These are phyloP conservation scores for Arthrocladium fulminans DNA, from an alignment of 2,329 filamentous ascomycete species.

Conservation along the genomic window DNA sequence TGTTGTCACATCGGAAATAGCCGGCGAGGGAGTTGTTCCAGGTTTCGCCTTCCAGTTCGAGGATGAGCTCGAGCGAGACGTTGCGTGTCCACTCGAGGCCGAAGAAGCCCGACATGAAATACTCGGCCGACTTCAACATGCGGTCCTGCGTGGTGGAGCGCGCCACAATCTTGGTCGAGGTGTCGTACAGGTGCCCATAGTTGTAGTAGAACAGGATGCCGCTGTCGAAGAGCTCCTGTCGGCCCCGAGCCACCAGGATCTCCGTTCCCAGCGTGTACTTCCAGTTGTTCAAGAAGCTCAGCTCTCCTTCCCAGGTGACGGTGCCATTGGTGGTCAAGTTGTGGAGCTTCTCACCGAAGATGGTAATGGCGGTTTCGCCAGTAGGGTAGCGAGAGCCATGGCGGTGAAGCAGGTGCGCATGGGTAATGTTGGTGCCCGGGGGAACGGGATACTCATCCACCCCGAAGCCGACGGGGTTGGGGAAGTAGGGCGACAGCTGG, in stretches of 20 bases:
- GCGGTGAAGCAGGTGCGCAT: conserved; percentile 63
- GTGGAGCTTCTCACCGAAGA: conserved; percentile 50
- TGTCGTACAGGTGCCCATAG: conserved; percentile 57
- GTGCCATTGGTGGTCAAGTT: conserved; percentile 42
- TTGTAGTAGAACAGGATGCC: conserved; percentile 64
- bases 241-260: conserved; percentile 63
- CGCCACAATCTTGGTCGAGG: conserved; percentile 62
- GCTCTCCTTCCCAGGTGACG: conserved; percentile 48
- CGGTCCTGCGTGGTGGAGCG: conserved; percentile 67
- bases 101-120: conserved; percentile 72
- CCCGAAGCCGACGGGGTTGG: conserved; percentile 60
- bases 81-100: conserved; percentile 65
- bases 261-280: conserved; percentile 60
- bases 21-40: conserved; percentile 65
- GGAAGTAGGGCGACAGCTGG: conserved; percentile 60
- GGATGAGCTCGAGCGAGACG: conserved; percentile 60
- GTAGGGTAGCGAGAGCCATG: conserved; percentile 69
- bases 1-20: conserved; percentile 58
- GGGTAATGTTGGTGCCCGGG: conserved; percentile 56
- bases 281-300: conserved; percentile 63
- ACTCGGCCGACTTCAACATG: conserved; percentile 68
- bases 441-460: conserved; percentile 65
- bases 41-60: conserved; percentile 50
- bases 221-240: conserved; percentile 64
- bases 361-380: conserved; percentile 45